Conservation (phyloP, 495 filamentous ascomycete genomes). For the Neurospora intermedia region DNA sequence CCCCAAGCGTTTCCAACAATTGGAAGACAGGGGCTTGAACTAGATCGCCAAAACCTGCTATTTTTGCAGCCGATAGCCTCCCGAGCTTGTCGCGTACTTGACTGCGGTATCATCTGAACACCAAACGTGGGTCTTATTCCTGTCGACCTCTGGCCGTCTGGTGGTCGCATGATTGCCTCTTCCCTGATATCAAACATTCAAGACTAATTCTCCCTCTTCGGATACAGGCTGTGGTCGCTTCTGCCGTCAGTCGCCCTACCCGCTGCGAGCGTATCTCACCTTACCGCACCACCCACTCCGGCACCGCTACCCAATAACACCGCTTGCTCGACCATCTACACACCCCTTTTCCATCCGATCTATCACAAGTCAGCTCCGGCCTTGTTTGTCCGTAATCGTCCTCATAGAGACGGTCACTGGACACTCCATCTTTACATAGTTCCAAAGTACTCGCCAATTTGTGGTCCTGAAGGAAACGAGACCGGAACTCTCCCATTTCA, state of each 20-base stretch:
- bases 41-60: background rate
- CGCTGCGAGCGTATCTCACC: constrained; percentile 7
- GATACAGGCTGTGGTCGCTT: background rate
- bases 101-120: constrained; percentile 11
- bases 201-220: constrained; percentile 6
- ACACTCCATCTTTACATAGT: constrained; percentile 3
- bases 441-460: background rate
- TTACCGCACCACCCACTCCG: constrained; percentile 5
- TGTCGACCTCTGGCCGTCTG: background rate
- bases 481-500: background rate
- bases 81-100: background rate
- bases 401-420: constrained; percentile 12
- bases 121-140: background rate
- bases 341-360: constrained; percentile 2
- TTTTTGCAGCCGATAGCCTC: background rate
- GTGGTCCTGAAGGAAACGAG: background rate
- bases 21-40: background rate
- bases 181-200: constrained; percentile 3
- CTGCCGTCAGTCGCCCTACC: constrained; percentile 1
- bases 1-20: background rate
- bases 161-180: constrained; percentile 4
- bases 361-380: constrained; percentile 14
- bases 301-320: constrained; percentile 7
- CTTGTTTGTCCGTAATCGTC: constrained; percentile 8
- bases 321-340: constrained; percentile 2